These are phyloP conservation scores for Cyclaneusma minus DNA, from an alignment of 2,329 filamentous ascomycete genomes.

Conservation along the genomic window DNA sequence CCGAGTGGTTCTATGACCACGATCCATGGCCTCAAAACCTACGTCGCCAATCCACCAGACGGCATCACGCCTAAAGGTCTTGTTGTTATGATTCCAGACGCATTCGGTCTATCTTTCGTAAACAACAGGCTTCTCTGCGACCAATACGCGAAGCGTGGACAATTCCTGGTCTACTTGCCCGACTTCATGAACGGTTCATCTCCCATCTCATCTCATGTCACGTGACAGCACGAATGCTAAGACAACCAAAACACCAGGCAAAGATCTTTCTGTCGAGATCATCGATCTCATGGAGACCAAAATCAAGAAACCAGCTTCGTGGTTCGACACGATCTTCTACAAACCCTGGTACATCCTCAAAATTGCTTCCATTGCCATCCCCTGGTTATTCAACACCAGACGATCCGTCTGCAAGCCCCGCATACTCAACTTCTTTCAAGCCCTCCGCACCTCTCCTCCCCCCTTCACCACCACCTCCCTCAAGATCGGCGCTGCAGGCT, in stretches of 20 bases:
- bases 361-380: slow-evolving; percentile 25
- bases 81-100: slow-evolving; percentile 32
- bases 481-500: slow-evolving; percentile 38
- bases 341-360: slow-evolving; percentile 27
- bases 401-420: slow-evolving; percentile 17
- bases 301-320: slow-evolving; percentile 8
- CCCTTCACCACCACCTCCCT: slow-evolving; percentile 15
- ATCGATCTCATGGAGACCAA: slow-evolving; percentile 8
- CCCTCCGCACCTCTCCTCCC: slow-evolving; percentile 17
- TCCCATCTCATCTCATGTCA: no score
- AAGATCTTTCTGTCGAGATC: slow-evolving; percentile 4
- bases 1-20: slow-evolving; percentile 23
- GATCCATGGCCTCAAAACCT: slow-evolving; percentile 27
- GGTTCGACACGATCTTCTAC: slow-evolving; percentile 10
- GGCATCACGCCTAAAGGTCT: slow-evolving; percentile 22
- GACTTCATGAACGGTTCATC: slow-evolving; percentile 32
- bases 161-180: slow-evolving; percentile 29
- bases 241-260: slow-evolving; percentile 7
- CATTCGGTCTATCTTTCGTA: slow-evolving; percentile 31
- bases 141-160: slow-evolving; percentile 27
- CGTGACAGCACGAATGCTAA: no score
- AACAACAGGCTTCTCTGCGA: slow-evolving; percentile 33
- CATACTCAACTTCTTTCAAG: slow-evolving; percentile 21
- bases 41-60: slow-evolving; percentile 23
- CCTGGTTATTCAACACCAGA: slow-evolving; percentile 15